A percentile compares a stretch with the other conserved stretches of the same genome.
These are phyloP conservation scores for Penicillium parvum DNA, from an alignment of 495 filamentous ascomycete species.

Conservation along the genomic window DNA sequence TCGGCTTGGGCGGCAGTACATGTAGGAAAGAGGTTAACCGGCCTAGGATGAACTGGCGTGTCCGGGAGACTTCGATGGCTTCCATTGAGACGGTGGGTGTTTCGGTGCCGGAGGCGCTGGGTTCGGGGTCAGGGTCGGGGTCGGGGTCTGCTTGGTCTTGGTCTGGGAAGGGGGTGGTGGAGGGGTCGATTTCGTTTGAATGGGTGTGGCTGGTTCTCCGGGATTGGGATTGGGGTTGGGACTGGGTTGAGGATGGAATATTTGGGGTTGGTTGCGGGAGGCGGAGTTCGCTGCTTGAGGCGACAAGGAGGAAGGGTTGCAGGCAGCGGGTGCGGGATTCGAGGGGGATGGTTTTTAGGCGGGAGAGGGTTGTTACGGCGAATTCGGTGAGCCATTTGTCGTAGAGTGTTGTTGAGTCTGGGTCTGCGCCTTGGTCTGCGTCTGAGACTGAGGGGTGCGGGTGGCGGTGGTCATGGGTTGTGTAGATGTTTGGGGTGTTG, in stretches of 20 bases:
- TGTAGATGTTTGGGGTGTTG: conserved; percentile 5
- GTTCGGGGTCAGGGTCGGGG: background rate
- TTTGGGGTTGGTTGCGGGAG: conserved; percentile 24
- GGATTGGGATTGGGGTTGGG: no score
- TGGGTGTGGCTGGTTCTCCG: no score
- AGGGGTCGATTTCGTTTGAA: no score
- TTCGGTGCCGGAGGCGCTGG: conserved; percentile 11
- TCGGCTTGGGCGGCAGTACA: conserved; percentile 50
- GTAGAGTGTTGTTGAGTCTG: conserved; percentile 18
- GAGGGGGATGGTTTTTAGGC: conserved; percentile 47
- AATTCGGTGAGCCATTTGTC: conserved; percentile 51
- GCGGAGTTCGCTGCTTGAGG: conserved; percentile 46
- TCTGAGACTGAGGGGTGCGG: background rate
- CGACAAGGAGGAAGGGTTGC: conserved; percentile 52
- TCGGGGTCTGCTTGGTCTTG: background rate
- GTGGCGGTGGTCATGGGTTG: conserved; percentile 1
- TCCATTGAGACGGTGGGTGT: conserved; percentile 38
- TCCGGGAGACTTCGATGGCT: conserved; percentile 44
- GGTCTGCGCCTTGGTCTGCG: background rate
- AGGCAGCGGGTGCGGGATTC: conserved; percentile 53
- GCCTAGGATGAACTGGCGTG: conserved; percentile 44
- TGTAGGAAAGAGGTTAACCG: conserved; percentile 44
- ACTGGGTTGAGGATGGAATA: no score
- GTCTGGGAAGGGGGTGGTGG: background rate
- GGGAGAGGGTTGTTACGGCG: conserved; percentile 48